These are phyloP conservation scores for Ceratocystiopsis sp. DNA, from an alignment of 2,329 filamentous ascomycete genomes.

Conservation along the genomic window DNA sequence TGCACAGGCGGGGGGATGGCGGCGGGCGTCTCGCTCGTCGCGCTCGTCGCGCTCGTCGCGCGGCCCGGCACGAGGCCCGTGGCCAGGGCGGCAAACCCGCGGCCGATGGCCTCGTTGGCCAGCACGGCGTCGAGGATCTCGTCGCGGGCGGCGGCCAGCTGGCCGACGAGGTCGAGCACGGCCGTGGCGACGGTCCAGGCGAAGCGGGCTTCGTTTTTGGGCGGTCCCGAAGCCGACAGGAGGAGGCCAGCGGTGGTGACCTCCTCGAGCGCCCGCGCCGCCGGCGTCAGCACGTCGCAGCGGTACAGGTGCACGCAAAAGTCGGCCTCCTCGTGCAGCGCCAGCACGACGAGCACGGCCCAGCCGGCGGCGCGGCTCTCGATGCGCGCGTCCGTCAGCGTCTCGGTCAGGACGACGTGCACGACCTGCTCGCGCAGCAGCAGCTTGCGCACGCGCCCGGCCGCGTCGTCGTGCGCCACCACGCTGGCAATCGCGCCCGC, in stretches of 20 bases:
- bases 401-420: slow-evolving; percentile 44
- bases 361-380: slow-evolving; percentile 51
- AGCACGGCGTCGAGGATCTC: slow-evolving; percentile 41
- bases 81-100: slow-evolving; percentile 37
- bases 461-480: slow-evolving; percentile 41
- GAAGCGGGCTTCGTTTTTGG: too few relatives aligned
- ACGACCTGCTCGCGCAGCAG: slow-evolving; percentile 51
- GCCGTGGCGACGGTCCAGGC: slow-evolving; percentile 38
- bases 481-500: slow-evolving; percentile 43
- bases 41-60: background rate
- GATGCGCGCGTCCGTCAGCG: slow-evolving; percentile 42
- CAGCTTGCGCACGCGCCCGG: slow-evolving; percentile 47
- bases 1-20: slow-evolving; percentile 24
- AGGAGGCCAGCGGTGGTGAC: slow-evolving; percentile 40
- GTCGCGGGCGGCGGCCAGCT: slow-evolving; percentile 40
- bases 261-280: slow-evolving; percentile 36
- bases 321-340: slow-evolving; percentile 46
- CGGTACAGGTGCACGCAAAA: slow-evolving; percentile 50
- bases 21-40: slow-evolving; percentile 17
- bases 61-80: too few relatives aligned
- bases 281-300: slow-evolving; percentile 41
- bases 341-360: slow-evolving; percentile 45
- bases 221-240: too few relatives aligned
- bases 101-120: slow-evolving; percentile 28
- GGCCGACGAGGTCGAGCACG: slow-evolving; percentile 33